A percentile compares a stretch with the other conserved stretches of the same genome.
Evolutionary conservation across 2,329 filamentous ascomycete genomes (phyloP).

Genomic region (Cordyceps farinosa): DNA sequence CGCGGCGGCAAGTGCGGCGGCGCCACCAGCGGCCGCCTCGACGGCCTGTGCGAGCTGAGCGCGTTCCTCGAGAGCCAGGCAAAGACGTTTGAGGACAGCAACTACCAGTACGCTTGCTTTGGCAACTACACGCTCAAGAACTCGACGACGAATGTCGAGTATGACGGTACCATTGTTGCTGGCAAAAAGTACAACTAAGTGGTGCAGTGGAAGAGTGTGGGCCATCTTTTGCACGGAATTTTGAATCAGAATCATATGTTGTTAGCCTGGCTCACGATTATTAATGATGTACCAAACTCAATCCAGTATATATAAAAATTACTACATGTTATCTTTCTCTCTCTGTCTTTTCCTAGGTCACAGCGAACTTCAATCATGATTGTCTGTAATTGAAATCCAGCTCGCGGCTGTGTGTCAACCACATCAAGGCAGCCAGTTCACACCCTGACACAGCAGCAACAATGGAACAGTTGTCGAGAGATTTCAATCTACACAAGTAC

Average conservation of each 20-base stretch:
- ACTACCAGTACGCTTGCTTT: conserved; percentile 47
- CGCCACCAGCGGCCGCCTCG: conserved; percentile 31
- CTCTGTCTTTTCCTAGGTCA: no score
- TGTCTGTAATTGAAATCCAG: no score
- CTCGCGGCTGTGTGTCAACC: no score
- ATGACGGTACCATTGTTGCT: conserved; percentile 37
- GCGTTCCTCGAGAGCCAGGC: conserved; percentile 41
- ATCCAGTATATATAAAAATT: no score
- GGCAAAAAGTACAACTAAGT: conserved; percentile 18
- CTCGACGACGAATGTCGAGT: conserved; percentile 37
- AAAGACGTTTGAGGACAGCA: conserved; percentile 35
- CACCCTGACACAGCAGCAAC: no score
- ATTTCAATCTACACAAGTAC: no score
- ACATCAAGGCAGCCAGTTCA: no score
- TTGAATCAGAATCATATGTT: neutral
- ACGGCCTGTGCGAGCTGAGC: conserved; percentile 43
- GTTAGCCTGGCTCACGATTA: neutral
- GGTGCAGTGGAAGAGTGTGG: neutral
- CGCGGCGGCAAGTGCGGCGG: conserved; percentile 40
- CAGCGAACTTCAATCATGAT: no score
- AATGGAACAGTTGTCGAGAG: no score
- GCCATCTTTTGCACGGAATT: neutral
- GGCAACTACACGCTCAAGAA: conserved; percentile 43
- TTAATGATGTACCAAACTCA: no score
- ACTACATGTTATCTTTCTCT: no score